Percentiles rank a stretch among this genome's conserved stretches.
These are phyloP conservation scores for Tripidium arundinaceum DNA, from an alignment of 202 grass and related monocot genomes.

Conservation along the genomic window DNA sequence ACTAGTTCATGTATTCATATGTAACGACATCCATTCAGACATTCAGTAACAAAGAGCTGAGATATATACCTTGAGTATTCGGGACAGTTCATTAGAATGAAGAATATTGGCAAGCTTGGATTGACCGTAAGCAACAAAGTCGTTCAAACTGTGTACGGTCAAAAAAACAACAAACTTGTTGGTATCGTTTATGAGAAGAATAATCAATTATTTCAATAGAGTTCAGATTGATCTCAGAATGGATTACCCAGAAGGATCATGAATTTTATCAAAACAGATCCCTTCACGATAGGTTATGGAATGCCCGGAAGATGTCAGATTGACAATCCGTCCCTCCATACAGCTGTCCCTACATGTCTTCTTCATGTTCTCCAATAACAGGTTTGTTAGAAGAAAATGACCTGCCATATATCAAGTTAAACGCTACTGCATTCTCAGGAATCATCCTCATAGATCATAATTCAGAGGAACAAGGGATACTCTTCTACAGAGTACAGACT, in stretches of 20 bases:
- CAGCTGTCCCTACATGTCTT: constrained; percentile 30
- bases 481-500: too few species aligned
- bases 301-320: constrained; percentile 53
- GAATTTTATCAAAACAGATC: constrained; percentile 56
- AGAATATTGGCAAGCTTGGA: constrained; percentile 90
- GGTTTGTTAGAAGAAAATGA: too few species aligned
- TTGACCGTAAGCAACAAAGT: constrained; percentile 53
- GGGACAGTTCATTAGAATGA: constrained; percentile 56
- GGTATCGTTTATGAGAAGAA: not conserved
- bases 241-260: constrained; percentile 47
- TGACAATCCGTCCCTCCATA: constrained; percentile 60
- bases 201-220: not conserved
- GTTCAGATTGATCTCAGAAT: not conserved
- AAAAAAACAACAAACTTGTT: constrained; percentile 5
- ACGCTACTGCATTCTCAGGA: too few species aligned
- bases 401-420: too few species aligned
- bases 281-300: constrained; percentile 46
- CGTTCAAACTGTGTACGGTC: constrained; percentile 46
- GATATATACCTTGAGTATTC: constrained; percentile 56
- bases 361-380: too few species aligned
- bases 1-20: not conserved
- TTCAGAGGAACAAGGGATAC: too few species aligned
- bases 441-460: too few species aligned
- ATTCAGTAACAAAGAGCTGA: not conserved
- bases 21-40: not conserved